Evolutionary conservation across 2,329 filamentous ascomycete genomes (phyloP).

Genomic region (Calonectria leucothoes): DNA sequence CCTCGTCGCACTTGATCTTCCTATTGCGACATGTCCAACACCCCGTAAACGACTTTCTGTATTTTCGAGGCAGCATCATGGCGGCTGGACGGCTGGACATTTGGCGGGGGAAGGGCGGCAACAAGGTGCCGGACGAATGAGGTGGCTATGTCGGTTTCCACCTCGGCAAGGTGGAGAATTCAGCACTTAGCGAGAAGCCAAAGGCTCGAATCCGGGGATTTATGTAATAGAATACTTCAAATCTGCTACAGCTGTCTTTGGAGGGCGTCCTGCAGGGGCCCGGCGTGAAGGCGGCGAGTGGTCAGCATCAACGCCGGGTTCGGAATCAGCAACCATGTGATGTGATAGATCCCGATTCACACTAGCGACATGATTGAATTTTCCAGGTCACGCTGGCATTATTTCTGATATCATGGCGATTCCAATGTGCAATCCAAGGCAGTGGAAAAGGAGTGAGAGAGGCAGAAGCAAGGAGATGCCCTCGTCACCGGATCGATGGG

Average conservation of each 20-base stretch:
- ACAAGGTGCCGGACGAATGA: background rate
- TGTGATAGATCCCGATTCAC: background rate
- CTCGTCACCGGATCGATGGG: background rate
- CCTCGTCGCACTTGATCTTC: background rate
- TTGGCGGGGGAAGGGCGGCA: background rate
- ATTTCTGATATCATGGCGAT: background rate
- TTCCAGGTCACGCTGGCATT: background rate
- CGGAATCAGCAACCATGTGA: background rate
- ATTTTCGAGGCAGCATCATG: background rate
- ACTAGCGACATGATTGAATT: background rate
- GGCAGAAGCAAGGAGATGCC: background rate
- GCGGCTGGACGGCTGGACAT: background rate
- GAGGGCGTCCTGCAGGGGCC: background rate
- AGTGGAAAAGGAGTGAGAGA: background rate
- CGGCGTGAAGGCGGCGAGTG: background rate
- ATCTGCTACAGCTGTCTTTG: background rate
- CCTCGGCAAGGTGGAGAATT: background rate
- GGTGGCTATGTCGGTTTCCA: background rate
- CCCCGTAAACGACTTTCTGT: slow-evolving; percentile 2
- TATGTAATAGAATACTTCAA: background rate
- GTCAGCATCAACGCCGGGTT: background rate
- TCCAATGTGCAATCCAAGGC: background rate
- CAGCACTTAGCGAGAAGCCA: background rate
- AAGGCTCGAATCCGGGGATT: background rate
- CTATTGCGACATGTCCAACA: background rate